A percentile compares a stretch with the other conserved stretches of the same genome.
Evolutionary conservation across 495 filamentous ascomycete species (phyloP).

Genomic region (Penicillium soppii): DNA sequence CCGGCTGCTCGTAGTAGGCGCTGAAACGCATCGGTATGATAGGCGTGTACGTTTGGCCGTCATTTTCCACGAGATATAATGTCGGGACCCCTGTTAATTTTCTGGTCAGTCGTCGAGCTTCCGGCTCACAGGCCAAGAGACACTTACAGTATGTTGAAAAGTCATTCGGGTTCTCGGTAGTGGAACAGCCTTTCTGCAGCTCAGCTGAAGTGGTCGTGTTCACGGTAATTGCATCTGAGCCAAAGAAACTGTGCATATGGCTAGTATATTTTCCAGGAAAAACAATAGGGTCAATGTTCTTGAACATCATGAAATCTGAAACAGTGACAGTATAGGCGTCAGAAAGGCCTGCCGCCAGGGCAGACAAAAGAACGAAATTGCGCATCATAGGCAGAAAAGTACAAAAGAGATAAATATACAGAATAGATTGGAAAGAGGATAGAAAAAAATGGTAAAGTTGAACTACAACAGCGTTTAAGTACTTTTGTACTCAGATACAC

Average conservation of each 20-base stretch:
- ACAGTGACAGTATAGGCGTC: conserved; percentile 19
- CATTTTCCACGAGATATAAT: conserved; percentile 16
- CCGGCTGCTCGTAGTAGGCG: conserved; percentile 16
- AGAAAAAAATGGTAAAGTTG: not conserved
- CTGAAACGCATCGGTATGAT: conserved; percentile 20
- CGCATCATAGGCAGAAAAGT: conserved; percentile 9
- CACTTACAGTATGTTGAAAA: conserved; percentile 19
- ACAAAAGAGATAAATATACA: not conserved
- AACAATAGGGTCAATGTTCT: conserved; percentile 22
- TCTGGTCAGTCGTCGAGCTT: not conserved
- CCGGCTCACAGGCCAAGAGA: not conserved
- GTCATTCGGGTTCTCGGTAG: conserved; percentile 19
- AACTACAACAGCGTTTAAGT: not conserved
- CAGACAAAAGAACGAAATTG: conserved; percentile 11
- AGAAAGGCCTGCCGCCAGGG: conserved; percentile 14
- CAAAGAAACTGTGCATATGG: conserved; percentile 27
- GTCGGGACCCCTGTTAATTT: conserved; percentile 17
- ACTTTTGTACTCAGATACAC: not conserved
- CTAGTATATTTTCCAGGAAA: conserved; percentile 18
- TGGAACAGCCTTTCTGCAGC: conserved; percentile 19
- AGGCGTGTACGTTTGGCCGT: conserved; percentile 6
- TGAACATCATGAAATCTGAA: conserved; percentile 18
- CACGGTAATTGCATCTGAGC: conserved; percentile 18
- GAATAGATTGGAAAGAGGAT: not conserved
- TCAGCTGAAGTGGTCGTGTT: conserved; percentile 16